These are phyloP conservation scores for Rhodotorula sp. DNA, from an alignment of 1,284 basidiomycete genomes.

Conservation along the genomic window DNA sequence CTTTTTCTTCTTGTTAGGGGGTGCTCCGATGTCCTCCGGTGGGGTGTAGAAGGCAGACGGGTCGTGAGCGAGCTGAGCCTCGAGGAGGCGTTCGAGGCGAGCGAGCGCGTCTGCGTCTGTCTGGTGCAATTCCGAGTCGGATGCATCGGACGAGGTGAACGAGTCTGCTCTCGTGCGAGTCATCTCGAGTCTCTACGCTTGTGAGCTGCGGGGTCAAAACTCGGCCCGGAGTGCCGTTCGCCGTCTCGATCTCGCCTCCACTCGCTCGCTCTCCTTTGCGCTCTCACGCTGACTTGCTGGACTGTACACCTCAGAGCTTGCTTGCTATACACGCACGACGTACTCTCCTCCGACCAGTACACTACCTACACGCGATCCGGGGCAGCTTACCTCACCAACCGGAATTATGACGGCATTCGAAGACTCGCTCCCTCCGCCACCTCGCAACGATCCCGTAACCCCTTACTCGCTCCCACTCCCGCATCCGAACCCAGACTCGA, in stretches of 20 bases:
- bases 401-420: constrained; percentile 4
- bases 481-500: constrained; percentile 19
- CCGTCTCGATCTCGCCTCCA: too few relatives aligned
- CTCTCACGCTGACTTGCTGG: too few relatives aligned
- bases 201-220: too few relatives aligned
- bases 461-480: constrained; percentile 24
- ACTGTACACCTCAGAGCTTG: too few relatives aligned
- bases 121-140: too few relatives aligned
- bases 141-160: neutral
- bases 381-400: neutral
- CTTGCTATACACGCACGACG: too few relatives aligned
- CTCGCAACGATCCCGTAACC: neutral
- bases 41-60: neutral
- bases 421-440: constrained; percentile 9
- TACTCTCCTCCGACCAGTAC: neutral
- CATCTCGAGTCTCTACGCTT: too few relatives aligned
- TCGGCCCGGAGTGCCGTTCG: too few relatives aligned
- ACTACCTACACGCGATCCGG: neutral
- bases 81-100: constrained; percentile 23
- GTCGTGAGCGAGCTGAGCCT: constrained; percentile 23
- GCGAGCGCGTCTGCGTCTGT: neutral
- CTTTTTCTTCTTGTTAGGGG: constrained; percentile 13
- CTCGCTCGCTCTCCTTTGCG: too few relatives aligned
- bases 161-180: neutral
- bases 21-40: neutral